These are phyloP conservation scores for Fraxinus greggii DNA, from an alignment of 305 asterid species.

Conservation along the genomic window DNA sequence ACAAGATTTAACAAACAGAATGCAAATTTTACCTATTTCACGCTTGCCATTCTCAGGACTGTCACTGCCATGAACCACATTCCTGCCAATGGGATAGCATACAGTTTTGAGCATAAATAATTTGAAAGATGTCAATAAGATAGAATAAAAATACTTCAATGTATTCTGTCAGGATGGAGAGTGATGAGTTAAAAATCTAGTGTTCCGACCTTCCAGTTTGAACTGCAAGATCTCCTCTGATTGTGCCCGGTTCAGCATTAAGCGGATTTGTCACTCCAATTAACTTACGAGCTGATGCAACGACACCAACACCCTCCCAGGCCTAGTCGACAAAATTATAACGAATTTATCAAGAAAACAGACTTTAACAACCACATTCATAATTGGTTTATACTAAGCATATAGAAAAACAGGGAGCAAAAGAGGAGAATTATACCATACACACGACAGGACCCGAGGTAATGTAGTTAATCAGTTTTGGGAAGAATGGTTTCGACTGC, in stretches of 20 bases:
- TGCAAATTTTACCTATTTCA: conserved; percentile 61
- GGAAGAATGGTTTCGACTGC: conserved; percentile 48
- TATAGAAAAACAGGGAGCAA: not conserved
- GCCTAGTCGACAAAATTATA: conserved; percentile 37
- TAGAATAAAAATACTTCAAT: not conserved
- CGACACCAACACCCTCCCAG: conserved; percentile 92
- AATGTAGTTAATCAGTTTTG: conserved; percentile 45
- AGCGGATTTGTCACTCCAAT: conserved; percentile 95
- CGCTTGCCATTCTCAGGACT: conserved; percentile 89
- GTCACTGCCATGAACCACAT: conserved; percentile 95
- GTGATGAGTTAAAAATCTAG: conserved; percentile 14
- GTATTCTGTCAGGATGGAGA: not conserved
- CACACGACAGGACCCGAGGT: conserved; percentile 54
- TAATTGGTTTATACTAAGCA: not conserved
- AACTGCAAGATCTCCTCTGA: conserved; percentile 95
- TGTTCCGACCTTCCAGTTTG: conserved; percentile 82
- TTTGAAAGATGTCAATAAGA: not conserved
- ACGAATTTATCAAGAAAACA: conserved; percentile 9
- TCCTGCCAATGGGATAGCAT: conserved; percentile 45
- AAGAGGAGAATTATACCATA: conserved; percentile 37
- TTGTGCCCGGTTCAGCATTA: conserved; percentile 93
- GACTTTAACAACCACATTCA: not conserved
- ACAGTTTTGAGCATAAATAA: not conserved
- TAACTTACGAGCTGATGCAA: conserved; percentile 89
- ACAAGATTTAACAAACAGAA: not conserved